Conservation (phyloP, 805 yeast genomes). For the Kodamaea hsintzibuensis region DNA sequence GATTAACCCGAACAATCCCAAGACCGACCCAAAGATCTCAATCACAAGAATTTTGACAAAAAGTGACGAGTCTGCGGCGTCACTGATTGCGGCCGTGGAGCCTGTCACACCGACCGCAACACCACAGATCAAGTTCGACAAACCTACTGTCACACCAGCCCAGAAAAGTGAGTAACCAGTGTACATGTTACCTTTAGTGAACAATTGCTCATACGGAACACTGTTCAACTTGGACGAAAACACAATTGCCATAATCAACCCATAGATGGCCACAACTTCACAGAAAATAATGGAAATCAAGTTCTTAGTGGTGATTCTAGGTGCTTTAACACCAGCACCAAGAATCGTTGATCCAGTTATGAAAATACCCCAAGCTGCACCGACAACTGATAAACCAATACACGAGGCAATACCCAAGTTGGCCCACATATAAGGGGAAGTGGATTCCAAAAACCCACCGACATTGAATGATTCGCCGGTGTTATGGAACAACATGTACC, state of each 20-base stretch:
- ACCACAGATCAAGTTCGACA: slow-evolving; percentile 93
- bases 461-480: slow-evolving; percentile 90
- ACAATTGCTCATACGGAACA: slow-evolving; percentile 63
- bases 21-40: slow-evolving; percentile 95
- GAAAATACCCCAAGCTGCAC: slow-evolving; percentile 99
- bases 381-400: slow-evolving; percentile 91
- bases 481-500: slow-evolving; percentile 80
- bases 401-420: slow-evolving; percentile 84
- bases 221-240: slow-evolving; percentile 83
- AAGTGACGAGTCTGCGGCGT: slow-evolving; percentile 94
- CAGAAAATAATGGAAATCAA: slow-evolving; percentile 96
- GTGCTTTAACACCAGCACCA: slow-evolving; percentile 98
- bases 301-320: slow-evolving; percentile 95
- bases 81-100: slow-evolving; percentile 96
- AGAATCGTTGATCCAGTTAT: slow-evolving; percentile 91
- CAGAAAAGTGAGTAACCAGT: slow-evolving; percentile 95
- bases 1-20: slow-evolving; percentile 94
- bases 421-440: slow-evolving; percentile 98
- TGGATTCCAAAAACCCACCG: slow-evolving; percentile 79
- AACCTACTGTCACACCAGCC: slow-evolving; percentile 97
- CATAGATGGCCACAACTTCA: slow-evolving; percentile 98
- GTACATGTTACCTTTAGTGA: slow-evolving; percentile 81
- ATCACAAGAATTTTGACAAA: slow-evolving; percentile 95
- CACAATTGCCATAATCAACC: slow-evolving; percentile 95
- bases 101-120: slow-evolving; percentile 97